These are phyloP conservation scores for Corallochytrium limacisporum DNA, from an alignment of 78 protist species.

Conservation along the genomic window DNA sequence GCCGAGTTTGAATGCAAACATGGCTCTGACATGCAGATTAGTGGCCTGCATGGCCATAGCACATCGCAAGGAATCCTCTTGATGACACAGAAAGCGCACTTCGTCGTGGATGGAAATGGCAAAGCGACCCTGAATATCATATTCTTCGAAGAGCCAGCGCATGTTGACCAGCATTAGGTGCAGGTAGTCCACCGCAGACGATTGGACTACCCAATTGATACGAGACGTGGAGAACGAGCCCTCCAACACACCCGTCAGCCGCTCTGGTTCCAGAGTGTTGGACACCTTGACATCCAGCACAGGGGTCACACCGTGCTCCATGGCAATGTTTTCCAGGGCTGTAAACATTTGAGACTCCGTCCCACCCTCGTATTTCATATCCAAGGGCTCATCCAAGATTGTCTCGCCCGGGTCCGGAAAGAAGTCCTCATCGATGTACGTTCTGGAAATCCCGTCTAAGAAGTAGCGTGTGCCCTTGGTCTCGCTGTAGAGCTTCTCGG, in stretches of 20 bases:
- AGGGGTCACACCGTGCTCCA: background rate
- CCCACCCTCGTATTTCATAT: background rate
- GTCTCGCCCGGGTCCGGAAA: background rate
- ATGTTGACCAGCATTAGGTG: conserved; percentile 17
- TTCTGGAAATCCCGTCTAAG: background rate
- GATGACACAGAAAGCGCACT: background rate
- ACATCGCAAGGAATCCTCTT: background rate
- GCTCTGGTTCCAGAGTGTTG: too few relatives aligned
- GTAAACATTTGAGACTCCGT: conserved; percentile 21
- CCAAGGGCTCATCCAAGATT: background rate
- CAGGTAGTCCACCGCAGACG: conserved; percentile 33
- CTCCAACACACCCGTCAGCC: too few relatives aligned
- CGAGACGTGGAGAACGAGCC: too few relatives aligned
- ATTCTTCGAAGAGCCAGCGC: background rate
- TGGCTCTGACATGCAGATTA: background rate
- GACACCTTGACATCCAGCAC: too few relatives aligned
- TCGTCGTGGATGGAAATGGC: conserved; percentile 25
- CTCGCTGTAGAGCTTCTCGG: background rate
- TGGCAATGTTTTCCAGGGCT: conserved; percentile 9
- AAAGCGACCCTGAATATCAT: background rate
- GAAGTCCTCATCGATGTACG: background rate
- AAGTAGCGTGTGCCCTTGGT: background rate
- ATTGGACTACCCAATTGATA: conserved; percentile 33
- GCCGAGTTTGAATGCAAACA: background rate
- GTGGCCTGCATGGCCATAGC: conserved; percentile 20